Base-by-base conservation (phyloP, 352 stramenopile genomes). In the Globisporangium cylindrosporum region DNA sequence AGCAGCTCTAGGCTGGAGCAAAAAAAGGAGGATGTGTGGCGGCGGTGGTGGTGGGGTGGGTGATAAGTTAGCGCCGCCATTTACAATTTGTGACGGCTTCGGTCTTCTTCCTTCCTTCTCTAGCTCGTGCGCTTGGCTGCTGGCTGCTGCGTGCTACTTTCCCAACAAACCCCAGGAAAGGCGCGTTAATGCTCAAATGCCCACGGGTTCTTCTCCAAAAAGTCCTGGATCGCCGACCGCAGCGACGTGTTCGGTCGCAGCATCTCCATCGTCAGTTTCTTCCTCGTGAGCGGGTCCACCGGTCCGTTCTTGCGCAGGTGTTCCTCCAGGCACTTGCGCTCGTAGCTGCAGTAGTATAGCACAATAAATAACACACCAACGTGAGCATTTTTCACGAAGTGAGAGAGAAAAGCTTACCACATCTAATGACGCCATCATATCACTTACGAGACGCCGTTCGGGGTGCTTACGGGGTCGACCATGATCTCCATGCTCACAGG, bases 401-500 rank as follows among this genome's bases (percentile, higher is more conserved):
- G 36, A 41, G 36, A 43, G 36, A 43, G 36, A 2, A 1, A 10
- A 8, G 51, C 29, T 9, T 6, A 10, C 22, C 10, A n/a, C 3
- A 43, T 43, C 1, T 18, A 43, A 14, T 14, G 12, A 10, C 36
- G 3, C 36, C 36, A 43, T 12, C 36, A 18, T 4, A 49, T 49
- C 41, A 79, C 70, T 59, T 90, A 92, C 80, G 84, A 92, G 48
- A 94, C 73, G 62, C 85, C 87, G 51, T 92, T 94, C 27, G 87
- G 87, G 1, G 87, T 93, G 51, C 76, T 89, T 46, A 94, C 81
- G 1, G 87, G 85, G 60, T 94, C 85, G 1, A 72, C 63, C 85
- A 94, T 93, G 70, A 94, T 76, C 72, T 93, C 87, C 85, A 94
- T 92, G 68, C 82, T 92, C 58, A 94, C 86, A 12, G 87, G 85